Evolutionary conservation across 169 alveolate species (phyloP).

Genomic region (Perkinsus chesapeaki): DNA sequence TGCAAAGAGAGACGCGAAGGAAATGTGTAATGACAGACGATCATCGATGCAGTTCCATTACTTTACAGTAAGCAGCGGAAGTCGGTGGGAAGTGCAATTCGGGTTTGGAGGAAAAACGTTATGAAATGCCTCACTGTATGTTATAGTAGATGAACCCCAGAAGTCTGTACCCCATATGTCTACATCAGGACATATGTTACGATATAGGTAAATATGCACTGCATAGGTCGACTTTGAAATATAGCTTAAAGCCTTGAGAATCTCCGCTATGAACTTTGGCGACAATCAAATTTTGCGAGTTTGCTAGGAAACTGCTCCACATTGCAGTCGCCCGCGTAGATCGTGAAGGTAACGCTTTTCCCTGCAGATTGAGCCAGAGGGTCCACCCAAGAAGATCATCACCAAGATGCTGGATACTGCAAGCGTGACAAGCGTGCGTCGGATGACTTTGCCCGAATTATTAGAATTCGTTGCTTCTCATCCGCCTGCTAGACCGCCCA

Average conservation of each 20-base stretch:
- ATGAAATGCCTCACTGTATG: background rate
- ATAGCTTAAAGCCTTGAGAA: no score
- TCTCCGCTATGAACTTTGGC: no score
- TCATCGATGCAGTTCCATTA: background rate
- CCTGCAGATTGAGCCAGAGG: background rate
- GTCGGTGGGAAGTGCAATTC: background rate
- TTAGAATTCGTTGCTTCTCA: background rate
- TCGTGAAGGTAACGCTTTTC: background rate
- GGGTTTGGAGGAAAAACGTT: background rate
- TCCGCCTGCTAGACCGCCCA: background rate
- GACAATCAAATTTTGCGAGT: no score
- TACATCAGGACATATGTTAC: no score
- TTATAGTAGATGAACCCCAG: background rate
- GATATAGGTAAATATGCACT: no score
- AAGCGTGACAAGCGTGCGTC: background rate
- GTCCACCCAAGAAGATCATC: background rate
- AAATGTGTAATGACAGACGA: background rate
- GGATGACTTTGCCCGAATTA: background rate
- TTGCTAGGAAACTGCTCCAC: background rate
- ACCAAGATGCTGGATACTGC: background rate
- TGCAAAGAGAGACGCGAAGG: background rate
- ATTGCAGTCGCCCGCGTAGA: background rate
- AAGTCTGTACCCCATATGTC: no score
- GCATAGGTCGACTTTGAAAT: no score
- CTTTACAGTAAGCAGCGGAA: background rate